Conservation (phyloP, 331 rosid species). For the Pyracantha coccinea region DNA sequence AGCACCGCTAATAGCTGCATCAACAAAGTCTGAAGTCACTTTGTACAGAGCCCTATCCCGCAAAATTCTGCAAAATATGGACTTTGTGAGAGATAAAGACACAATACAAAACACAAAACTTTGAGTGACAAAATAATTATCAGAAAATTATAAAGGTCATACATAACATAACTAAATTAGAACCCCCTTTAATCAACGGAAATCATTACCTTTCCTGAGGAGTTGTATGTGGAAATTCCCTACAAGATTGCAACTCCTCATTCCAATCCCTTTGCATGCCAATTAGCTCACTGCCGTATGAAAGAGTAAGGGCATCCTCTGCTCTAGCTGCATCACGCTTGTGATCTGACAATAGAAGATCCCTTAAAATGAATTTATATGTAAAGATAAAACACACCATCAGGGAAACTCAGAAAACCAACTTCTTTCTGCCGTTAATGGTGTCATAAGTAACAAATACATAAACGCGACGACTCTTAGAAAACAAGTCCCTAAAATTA, state of each 20-base stretch:
- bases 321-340: constrained; percentile 93
- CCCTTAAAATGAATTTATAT: background rate
- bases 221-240: constrained; percentile 84
- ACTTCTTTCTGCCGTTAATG: background rate
- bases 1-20: constrained; percentile 92
- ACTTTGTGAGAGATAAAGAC: background rate
- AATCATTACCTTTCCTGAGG: constrained; percentile 84
- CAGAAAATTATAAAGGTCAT: background rate
- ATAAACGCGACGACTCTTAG: background rate
- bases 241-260: constrained; percentile 97
- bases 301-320: constrained; percentile 81
- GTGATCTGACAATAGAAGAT: constrained; percentile 57
- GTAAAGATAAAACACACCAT: background rate
- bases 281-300: constrained; percentile 91
- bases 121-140: constrained; percentile 9
- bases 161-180: background rate
- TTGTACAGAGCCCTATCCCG: constrained; percentile 99
- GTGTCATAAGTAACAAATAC: background rate
- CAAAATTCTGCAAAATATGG: constrained; percentile 55
- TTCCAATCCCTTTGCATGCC: constrained; percentile 99
- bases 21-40: constrained; percentile 95
- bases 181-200: background rate
- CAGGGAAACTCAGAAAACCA: background rate
- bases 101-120: background rate
- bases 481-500: background rate